A percentile compares a stretch with the other conserved stretches of the same genome.
Conservation (phyloP, 2,329 filamentous ascomycete genomes). For the Talaromyces sp. region DNA sequence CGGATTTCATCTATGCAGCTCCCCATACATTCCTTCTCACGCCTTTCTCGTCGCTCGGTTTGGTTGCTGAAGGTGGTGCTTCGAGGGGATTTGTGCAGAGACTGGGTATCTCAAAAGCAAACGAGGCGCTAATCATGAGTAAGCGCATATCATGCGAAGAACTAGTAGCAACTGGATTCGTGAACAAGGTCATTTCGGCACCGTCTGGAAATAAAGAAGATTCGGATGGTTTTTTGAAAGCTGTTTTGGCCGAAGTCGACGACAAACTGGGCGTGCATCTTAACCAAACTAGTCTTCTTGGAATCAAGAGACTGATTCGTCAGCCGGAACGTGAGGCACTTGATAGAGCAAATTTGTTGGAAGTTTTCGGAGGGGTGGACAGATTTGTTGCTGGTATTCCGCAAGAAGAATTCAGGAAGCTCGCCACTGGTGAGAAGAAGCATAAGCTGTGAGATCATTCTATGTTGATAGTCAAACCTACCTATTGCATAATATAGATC, state of each 20-base stretch:
- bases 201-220: constrained; percentile 57
- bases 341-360: constrained; percentile 73
- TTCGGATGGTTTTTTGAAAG: constrained; percentile 63
- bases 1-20: constrained; percentile 87
- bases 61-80: constrained; percentile 85
- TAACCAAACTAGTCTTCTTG: constrained; percentile 71
- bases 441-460: constrained; percentile 70
- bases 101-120: constrained; percentile 76
- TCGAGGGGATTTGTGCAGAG: constrained; percentile 74
- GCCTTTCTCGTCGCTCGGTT: constrained; percentile 79
- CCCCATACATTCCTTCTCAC: constrained; percentile 83
- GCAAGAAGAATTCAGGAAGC: constrained; percentile 81
- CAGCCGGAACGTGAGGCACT: constrained; percentile 68
- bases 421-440: constrained; percentile 84
- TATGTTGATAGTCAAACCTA: not conserved
- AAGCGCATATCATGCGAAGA: constrained; percentile 71
- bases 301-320: constrained; percentile 81
- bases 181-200: constrained; percentile 73
- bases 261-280: constrained; percentile 77
- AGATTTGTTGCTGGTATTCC: constrained; percentile 77
- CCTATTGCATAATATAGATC: not conserved
- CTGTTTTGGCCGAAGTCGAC: constrained; percentile 76
- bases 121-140: constrained; percentile 91
- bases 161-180: constrained; percentile 72
- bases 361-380: constrained; percentile 82